Evolutionary conservation across 352 stramenopile genomes (phyloP).

Genomic region (Phytophthora litchii): DNA sequence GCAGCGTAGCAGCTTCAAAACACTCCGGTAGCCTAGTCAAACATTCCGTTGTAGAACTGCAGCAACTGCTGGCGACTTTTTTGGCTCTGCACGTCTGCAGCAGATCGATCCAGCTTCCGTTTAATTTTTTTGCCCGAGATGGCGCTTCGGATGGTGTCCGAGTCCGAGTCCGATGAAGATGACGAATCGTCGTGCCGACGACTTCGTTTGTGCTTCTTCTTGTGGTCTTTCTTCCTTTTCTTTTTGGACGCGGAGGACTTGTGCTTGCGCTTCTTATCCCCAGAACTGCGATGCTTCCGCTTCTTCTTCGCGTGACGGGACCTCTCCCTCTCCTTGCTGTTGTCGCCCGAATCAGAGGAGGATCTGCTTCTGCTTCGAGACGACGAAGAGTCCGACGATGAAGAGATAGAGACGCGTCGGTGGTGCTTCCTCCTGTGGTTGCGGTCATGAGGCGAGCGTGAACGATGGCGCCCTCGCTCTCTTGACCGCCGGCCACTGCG

Average conservation of each 20-base stretch:
- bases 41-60: constrained; percentile 90
- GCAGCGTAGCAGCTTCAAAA: background rate
- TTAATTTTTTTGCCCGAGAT: constrained; percentile 91
- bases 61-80: constrained; percentile 81
- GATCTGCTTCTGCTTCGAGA: constrained; percentile 35
- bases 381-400: constrained; percentile 28
- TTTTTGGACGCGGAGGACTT: constrained; percentile 43
- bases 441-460: constrained; percentile 19
- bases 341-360: constrained; percentile 29
- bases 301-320: constrained; percentile 42
- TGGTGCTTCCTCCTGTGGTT: constrained; percentile 31
- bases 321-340: constrained; percentile 28
- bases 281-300: constrained; percentile 38
- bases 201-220: constrained; percentile 47
- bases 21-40: constrained; percentile 46
- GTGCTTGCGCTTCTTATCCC: constrained; percentile 44
- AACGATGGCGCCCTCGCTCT: constrained; percentile 13
- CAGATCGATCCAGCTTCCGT: constrained; percentile 67
- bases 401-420: constrained; percentile 17
- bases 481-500: constrained; percentile 10
- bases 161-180: constrained; percentile 50
- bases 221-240: constrained; percentile 41
- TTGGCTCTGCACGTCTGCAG: constrained; percentile 64
- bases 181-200: constrained; percentile 32
- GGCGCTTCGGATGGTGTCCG: constrained; percentile 73